Base-by-base conservation (phyloP, 1,284 basidiomycete species). In the Meira miltonrushii region DNA sequence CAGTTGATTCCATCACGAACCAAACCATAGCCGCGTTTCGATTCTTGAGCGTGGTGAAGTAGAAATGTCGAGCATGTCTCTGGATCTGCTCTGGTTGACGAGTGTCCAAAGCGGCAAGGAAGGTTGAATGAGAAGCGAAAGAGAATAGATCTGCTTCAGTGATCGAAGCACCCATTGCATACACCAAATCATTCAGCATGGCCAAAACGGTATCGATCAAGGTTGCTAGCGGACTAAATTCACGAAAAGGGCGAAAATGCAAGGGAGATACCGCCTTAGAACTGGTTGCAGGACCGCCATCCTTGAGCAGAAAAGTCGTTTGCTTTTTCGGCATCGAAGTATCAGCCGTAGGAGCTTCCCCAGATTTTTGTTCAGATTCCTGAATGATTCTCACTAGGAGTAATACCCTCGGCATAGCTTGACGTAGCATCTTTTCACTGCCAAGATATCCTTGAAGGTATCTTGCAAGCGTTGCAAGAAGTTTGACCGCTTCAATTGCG, bases 391-490 rank as follows among this genome's bases (percentile, higher is more conserved):
- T 23, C 28, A 75, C 49, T 39, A 75, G 39, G 39, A 44, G 19
- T 10, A 55, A 53, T 44, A 72, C 63, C 4, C 74, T 56, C 5
- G 73, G 75, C 73, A 71, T 72, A 10, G 64, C 74, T 13, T 77
- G 69, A 19, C 69, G 58, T 5, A 71, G 44, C 21, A 75, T 56
- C 44, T 59, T 46, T 44, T 65, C 60, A 19, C 38, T 39, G 1
- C 66, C 67, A 21, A 76, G 60, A 47, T 66, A 72, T 5, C 72
- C 74, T 2, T 61, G 40, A 11, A 68, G 61, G 11, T 61, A 46
- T 48, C 48, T 23, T 2, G 59, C 69, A 2, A 67, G 43, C 7
- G 54, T 43, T 28, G 64, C 67, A 1, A 76, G 54, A 25, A 71
- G 61, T 39, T 55, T 43, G 8, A 61, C 57, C 2, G 74, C 72